Percentiles rank a stretch among this genome's conserved stretches.
These are phyloP conservation scores for Capronia coronata DNA, from an alignment of 2,329 filamentous ascomycete genomes.

Conservation along the genomic window DNA sequence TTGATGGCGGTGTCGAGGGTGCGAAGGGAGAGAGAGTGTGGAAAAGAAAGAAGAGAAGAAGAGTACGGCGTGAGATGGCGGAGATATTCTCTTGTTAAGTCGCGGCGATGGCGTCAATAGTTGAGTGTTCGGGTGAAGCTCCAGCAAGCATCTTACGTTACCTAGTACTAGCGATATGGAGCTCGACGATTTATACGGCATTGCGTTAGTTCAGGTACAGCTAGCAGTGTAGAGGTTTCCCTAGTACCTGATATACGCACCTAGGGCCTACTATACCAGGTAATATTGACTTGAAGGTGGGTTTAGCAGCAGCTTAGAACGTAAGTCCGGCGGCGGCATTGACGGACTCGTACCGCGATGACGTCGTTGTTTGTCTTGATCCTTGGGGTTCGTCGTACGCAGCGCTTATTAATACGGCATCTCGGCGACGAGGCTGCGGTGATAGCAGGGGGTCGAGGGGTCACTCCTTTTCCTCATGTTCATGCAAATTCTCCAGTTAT, in stretches of 20 bases:
- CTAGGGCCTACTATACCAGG: too few species aligned
- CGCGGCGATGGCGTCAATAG: neutral
- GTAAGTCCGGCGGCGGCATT: too few species aligned
- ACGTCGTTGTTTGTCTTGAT: neutral
- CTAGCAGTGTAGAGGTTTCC: too few species aligned
- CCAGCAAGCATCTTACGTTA: too few species aligned
- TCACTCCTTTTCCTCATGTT: neutral
- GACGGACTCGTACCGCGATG: neutral
- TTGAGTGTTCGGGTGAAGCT: neutral
- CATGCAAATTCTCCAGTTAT: too few species aligned
- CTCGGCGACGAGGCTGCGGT: neutral
- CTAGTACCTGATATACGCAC: too few species aligned
- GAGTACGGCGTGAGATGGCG: neutral
- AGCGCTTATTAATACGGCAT: too few species aligned
- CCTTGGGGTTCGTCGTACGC: too few species aligned
- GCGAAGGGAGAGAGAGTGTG: neutral
- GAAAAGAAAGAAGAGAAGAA: conserved; percentile 1
- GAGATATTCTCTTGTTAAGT: neutral
- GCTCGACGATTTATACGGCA: neutral
- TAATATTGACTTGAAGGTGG: too few species aligned
- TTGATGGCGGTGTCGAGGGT: conserved; percentile 29
- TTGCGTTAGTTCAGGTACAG: too few species aligned
- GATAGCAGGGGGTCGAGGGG: neutral
- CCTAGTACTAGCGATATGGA: too few species aligned
- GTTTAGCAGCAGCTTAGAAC: too few species aligned